Evolutionary conservation across 148 eudicot genomes (phyloP).

Genomic region (Euryodendron excelsum): DNA sequence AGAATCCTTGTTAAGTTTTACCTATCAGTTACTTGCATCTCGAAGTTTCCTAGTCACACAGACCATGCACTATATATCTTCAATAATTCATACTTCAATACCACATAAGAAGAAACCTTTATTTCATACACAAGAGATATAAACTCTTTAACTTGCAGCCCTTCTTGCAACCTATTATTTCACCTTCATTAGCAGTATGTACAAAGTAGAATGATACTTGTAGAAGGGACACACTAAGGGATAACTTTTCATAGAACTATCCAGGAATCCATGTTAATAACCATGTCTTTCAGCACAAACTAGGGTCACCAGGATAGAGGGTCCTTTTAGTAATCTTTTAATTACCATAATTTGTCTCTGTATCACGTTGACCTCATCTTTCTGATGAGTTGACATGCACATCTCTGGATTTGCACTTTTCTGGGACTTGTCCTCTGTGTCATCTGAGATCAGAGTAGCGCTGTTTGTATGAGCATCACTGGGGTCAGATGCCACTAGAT

Average conservation of each 20-base stretch:
- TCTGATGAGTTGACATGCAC: constrained; percentile 45
- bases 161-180: neutral
- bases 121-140: neutral
- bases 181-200: neutral
- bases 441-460: constrained; percentile 91
- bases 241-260: neutral
- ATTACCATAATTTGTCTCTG: constrained; percentile 3
- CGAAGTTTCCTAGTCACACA: too few species aligned
- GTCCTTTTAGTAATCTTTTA: too few species aligned
- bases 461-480: constrained; percentile 97
- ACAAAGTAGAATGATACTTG: neutral
- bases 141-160: neutral
- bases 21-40: neutral
- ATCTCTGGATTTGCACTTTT: constrained; percentile 65
- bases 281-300: neutral
- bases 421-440: constrained; percentile 84
- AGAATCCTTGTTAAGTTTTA: neutral
- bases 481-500: constrained; percentile 73
- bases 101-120: neutral
- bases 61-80: neutral
- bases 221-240: neutral
- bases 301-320: neutral
- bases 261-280: neutral
- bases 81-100: neutral
- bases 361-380: constrained; percentile 54